These are phyloP conservation scores for Polysphondylium violaceum DNA, from an alignment of 78 protist genomes.

Conservation along the genomic window DNA sequence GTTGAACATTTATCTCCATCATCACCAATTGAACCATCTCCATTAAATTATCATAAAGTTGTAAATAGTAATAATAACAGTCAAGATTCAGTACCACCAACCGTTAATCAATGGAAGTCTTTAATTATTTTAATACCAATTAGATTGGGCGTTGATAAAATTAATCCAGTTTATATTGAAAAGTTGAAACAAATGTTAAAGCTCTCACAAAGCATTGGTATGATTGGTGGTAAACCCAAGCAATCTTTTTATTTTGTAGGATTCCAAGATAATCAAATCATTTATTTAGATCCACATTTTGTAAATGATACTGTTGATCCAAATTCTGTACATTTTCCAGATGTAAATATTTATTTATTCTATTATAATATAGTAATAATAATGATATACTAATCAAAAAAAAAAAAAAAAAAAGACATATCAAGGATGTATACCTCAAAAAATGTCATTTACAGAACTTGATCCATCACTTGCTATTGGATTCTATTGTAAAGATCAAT, in stretches of 20 bases:
- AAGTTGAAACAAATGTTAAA: slow-evolving; percentile 31
- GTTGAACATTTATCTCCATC: neutral
- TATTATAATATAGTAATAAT: neutral
- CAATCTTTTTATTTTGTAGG: slow-evolving; percentile 88
- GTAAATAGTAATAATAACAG: neutral
- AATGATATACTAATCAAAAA: neutral
- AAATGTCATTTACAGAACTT: slow-evolving; percentile 75
- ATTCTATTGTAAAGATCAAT: slow-evolving; percentile 78
- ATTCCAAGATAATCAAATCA: slow-evolving; percentile 82
- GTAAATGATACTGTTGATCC: slow-evolving; percentile 80
- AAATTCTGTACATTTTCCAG: slow-evolving; percentile 3
- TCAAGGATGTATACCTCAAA: slow-evolving; percentile 83
- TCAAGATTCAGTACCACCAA: neutral
- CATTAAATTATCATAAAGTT: neutral
- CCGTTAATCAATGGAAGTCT: slow-evolving; percentile 26
- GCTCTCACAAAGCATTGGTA: slow-evolving; percentile 78
- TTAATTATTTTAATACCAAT: slow-evolving; percentile 50
- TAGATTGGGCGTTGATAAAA: slow-evolving; percentile 59
- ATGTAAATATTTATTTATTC: slow-evolving; percentile 13
- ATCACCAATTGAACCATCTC: neutral
- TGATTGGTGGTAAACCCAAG: slow-evolving; percentile 90
- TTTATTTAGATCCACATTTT: slow-evolving; percentile 89
- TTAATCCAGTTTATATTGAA: slow-evolving; percentile 18
- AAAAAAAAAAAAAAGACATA: slow-evolving; percentile 61
- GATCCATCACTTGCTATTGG: slow-evolving; percentile 89